These are phyloP conservation scores for Cyberlindnera maclurae DNA, from an alignment of 805 yeast genomes.

Conservation along the genomic window DNA sequence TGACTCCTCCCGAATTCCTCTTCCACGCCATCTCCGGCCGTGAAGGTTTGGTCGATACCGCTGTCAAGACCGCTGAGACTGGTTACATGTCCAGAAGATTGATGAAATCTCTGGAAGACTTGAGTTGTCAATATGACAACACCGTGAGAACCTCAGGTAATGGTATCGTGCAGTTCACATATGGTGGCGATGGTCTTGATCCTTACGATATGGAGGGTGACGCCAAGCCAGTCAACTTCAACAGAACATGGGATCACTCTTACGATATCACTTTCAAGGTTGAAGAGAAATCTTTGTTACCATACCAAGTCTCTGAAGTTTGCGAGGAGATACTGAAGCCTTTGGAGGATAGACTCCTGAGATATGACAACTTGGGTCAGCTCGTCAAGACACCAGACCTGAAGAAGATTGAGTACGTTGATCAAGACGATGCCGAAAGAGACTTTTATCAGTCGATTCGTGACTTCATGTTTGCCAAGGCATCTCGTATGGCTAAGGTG, in stretches of 20 bases:
- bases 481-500: constrained; percentile 44
- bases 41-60: constrained; percentile 99
- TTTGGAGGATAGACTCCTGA: constrained; percentile 47
- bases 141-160: constrained; percentile 93
- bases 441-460: constrained; percentile 73
- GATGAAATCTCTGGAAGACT: constrained; percentile 96
- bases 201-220: constrained; percentile 99
- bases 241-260: constrained; percentile 93
- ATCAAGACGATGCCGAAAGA: constrained; percentile 83
- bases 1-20: constrained; percentile 92
- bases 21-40: constrained; percentile 99
- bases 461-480: constrained; percentile 52
- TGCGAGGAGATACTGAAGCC: constrained; percentile 54
- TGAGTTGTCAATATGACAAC: constrained; percentile 86
- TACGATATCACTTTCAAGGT: constrained; percentile 59
- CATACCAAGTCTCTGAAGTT: constrained; percentile 56
- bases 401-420: constrained; percentile 58
- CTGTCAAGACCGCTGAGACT: constrained; percentile 98
- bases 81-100: constrained; percentile 97
- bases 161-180: constrained; percentile 94
- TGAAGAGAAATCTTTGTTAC: constrained; percentile 50
- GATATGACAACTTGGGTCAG: constrained; percentile 71
- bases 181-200: constrained; percentile 98
- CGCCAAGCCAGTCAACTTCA: constrained; percentile 90
- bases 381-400: constrained; percentile 36